Percentiles rank a stretch among this genome's conserved stretches.
These are phyloP conservation scores for Senecio squalidus DNA, from an alignment of 140 eudicot species.

Conservation along the genomic window DNA sequence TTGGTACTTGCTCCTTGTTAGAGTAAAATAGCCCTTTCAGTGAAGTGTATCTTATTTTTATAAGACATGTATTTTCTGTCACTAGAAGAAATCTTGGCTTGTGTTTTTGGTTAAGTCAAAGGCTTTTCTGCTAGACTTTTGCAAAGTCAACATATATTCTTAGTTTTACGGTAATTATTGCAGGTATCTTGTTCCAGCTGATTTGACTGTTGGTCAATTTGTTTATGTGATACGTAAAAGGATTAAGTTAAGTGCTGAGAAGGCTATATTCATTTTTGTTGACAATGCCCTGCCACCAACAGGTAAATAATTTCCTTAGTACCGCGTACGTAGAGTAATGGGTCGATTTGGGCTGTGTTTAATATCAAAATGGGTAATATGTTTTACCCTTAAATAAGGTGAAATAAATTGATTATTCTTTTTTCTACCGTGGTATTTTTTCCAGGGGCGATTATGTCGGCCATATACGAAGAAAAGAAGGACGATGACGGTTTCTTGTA, in stretches of 20 bases:
- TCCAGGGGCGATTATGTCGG: constrained; percentile 62
- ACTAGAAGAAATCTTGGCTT: too few relatives aligned
- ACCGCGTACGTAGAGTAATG: too few relatives aligned
- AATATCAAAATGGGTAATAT: too few relatives aligned
- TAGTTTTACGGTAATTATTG: constrained; percentile 3
- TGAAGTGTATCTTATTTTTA: too few relatives aligned
- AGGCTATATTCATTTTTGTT: constrained; percentile 49
- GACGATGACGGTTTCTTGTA: constrained; percentile 64
- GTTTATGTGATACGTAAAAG: constrained; percentile 53
- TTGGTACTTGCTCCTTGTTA: too few relatives aligned
- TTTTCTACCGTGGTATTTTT: neutral
- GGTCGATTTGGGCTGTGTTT: too few relatives aligned
- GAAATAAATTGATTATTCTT: neutral
- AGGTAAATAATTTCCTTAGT: constrained; percentile 23
- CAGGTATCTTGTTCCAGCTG: constrained; percentile 54
- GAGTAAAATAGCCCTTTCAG: too few relatives aligned
- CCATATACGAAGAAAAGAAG: constrained; percentile 59
- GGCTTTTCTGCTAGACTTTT: too few relatives aligned
- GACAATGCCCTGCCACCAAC: constrained; percentile 52
- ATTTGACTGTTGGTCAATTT: constrained; percentile 51
- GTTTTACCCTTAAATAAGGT: neutral
- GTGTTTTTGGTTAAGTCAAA: too few relatives aligned
- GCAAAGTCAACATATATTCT: too few relatives aligned
- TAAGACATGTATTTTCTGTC: too few relatives aligned
- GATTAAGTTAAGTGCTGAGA: constrained; percentile 53